These are phyloP conservation scores for Gillenia trifoliata DNA, from an alignment of 306 rosid genomes.

Conservation along the genomic window DNA sequence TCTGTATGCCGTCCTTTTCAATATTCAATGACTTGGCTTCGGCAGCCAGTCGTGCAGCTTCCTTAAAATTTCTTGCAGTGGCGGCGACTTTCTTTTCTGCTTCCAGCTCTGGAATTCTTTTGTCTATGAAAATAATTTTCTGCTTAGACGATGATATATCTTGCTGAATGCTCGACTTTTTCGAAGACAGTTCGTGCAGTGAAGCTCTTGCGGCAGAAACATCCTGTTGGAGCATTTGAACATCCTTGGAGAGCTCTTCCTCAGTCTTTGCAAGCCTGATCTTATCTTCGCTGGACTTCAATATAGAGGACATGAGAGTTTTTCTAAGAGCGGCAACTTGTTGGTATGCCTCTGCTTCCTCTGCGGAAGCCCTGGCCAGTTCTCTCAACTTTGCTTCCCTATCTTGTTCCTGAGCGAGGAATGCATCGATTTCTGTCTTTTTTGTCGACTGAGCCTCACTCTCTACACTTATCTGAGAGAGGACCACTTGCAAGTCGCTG, in stretches of 20 bases:
- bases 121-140: constrained; percentile 60
- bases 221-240: constrained; percentile 53
- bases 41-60: constrained; percentile 74
- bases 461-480: constrained; percentile 49
- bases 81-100: constrained; percentile 81
- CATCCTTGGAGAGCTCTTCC: constrained; percentile 60
- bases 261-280: constrained; percentile 54
- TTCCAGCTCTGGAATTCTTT: constrained; percentile 82
- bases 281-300: constrained; percentile 64
- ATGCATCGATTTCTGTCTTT: constrained; percentile 56
- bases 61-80: constrained; percentile 77
- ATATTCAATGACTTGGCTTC: constrained; percentile 61
- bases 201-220: constrained; percentile 63
- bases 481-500: constrained; percentile 43
- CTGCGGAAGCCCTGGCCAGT: constrained; percentile 46
- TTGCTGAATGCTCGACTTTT: constrained; percentile 71
- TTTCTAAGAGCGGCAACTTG: constrained; percentile 55
- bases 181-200: constrained; percentile 75
- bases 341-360: constrained; percentile 53
- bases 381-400: constrained; percentile 46
- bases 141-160: constrained; percentile 64
- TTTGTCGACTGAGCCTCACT: constrained; percentile 39
- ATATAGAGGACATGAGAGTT: constrained; percentile 50
- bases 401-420: constrained; percentile 42
- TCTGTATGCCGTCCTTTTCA: constrained; percentile 57